These are phyloP conservation scores for Coffea canephora DNA, from an alignment of 257 asterid species.

Conservation along the genomic window DNA sequence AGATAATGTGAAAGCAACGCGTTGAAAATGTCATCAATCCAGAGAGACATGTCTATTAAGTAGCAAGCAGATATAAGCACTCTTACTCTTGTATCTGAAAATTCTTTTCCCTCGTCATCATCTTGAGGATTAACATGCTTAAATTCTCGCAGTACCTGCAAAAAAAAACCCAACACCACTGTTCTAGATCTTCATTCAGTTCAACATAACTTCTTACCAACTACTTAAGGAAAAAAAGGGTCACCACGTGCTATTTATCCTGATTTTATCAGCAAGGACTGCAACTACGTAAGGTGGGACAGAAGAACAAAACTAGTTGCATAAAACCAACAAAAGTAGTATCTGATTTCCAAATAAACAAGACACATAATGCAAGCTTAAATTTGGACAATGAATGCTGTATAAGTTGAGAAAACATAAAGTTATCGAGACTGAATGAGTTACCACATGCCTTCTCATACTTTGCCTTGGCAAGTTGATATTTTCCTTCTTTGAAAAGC, in stretches of 20 bases:
- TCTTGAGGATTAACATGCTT: constrained; percentile 97
- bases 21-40: background rate
- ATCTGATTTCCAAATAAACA: background rate
- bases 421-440: constrained; percentile 14
- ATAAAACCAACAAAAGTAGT: background rate
- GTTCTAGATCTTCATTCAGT: background rate
- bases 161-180: constrained; percentile 17
- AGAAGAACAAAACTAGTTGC: background rate
- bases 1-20: constrained; percentile 2
- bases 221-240: background rate
- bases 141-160: constrained; percentile 91
- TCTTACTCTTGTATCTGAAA: constrained; percentile 82
- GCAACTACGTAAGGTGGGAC: background rate
- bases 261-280: background rate
- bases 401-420: constrained; percentile 7
- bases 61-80: background rate
- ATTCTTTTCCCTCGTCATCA: constrained; percentile 96
- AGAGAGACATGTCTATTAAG: background rate
- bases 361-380: too few species aligned
- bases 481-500: constrained; percentile 93
- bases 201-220: background rate
- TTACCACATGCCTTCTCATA: constrained; percentile 72
- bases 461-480: constrained; percentile 93
- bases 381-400: background rate
- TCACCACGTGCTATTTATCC: background rate